A percentile compares a stretch with the other conserved stretches of the same genome.
Evolutionary conservation across 2,329 filamentous ascomycete genomes (phyloP).

Genomic region (Nemania sp.): DNA sequence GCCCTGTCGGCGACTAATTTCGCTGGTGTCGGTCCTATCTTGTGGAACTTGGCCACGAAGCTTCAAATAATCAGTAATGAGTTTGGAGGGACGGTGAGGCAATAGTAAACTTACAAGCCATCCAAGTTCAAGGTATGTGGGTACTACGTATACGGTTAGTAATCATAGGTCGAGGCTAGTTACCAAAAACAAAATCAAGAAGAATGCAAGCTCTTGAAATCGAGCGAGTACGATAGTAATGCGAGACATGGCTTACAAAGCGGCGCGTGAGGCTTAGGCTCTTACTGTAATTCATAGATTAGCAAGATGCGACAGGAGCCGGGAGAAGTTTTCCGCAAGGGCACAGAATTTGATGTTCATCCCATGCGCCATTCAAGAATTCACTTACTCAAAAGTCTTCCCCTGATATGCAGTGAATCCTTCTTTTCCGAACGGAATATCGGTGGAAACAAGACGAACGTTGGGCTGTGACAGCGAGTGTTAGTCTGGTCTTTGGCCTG

Average conservation of each 20-base stretch:
- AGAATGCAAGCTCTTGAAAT: neutral
- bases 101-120: slow-evolving; percentile 70
- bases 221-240: slow-evolving; percentile 42
- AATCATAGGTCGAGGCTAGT: neutral
- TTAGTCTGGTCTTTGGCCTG: neutral
- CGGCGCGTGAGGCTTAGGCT: slow-evolving; percentile 81
- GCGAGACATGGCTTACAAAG: slow-evolving; percentile 75
- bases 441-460: slow-evolving; percentile 89
- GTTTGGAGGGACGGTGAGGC: neutral
- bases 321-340: neutral
- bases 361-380: neutral
- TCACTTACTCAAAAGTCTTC: slow-evolving; percentile 75
- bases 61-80: slow-evolving; percentile 9
- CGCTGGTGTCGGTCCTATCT: slow-evolving; percentile 76
- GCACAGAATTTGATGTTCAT: too few species aligned
- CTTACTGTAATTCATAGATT: slow-evolving; percentile 43
- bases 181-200: neutral
- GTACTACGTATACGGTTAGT: slow-evolving; percentile 20
- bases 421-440: slow-evolving; percentile 86
- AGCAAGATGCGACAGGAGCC: neutral
- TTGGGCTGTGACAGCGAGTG: slow-evolving; percentile 68
- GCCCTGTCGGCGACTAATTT: slow-evolving; percentile 51
- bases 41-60: slow-evolving; percentile 93
- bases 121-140: slow-evolving; percentile 77
- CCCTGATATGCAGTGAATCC: slow-evolving; percentile 90